Evolutionary conservation across 2,329 filamentous ascomycete species (phyloP).

Genomic region (Raffaelea albimanens): DNA sequence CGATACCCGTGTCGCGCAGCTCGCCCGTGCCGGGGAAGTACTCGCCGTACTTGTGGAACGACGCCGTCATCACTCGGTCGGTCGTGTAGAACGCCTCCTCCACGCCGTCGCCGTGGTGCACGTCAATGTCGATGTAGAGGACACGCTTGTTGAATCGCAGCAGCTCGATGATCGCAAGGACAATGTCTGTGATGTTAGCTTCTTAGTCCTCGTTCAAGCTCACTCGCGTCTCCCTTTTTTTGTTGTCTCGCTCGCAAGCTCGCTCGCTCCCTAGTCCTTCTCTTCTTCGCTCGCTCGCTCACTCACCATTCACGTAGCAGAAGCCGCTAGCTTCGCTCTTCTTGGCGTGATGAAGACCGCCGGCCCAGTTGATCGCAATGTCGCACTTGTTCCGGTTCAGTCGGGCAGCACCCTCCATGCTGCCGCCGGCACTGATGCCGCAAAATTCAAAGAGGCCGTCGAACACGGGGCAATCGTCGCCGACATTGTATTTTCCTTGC

Average conservation of each 20-base stretch:
- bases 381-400: conserved; percentile 87
- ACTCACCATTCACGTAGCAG: conserved; percentile 85
- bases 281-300: too few species aligned
- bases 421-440: conserved; percentile 86
- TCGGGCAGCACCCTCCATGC: conserved; percentile 85
- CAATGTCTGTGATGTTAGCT: conserved; percentile 52
- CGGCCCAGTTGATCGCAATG: conserved; percentile 97
- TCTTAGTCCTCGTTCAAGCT: background rate
- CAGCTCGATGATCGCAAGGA: conserved; percentile 87
- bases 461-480: conserved; percentile 95
- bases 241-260: too few species aligned
- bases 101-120: conserved; percentile 78
- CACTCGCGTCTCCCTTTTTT: too few species aligned
- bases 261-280: too few species aligned
- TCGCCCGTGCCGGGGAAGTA: conserved; percentile 92
- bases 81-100: conserved; percentile 80
- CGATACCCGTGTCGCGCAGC: conserved; percentile 76
- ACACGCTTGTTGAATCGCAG: conserved; percentile 86
- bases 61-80: conserved; percentile 82
- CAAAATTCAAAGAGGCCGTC: conserved; percentile 97
- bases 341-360: conserved; percentile 93
- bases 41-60: conserved; percentile 92
- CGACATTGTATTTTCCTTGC: conserved; percentile 87
- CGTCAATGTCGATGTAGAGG: conserved; percentile 91
- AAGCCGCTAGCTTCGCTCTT: conserved; percentile 95